Base-by-base conservation (phyloP, 352 stramenopile genomes). In the Salisapilia sapeloensis region DNA sequence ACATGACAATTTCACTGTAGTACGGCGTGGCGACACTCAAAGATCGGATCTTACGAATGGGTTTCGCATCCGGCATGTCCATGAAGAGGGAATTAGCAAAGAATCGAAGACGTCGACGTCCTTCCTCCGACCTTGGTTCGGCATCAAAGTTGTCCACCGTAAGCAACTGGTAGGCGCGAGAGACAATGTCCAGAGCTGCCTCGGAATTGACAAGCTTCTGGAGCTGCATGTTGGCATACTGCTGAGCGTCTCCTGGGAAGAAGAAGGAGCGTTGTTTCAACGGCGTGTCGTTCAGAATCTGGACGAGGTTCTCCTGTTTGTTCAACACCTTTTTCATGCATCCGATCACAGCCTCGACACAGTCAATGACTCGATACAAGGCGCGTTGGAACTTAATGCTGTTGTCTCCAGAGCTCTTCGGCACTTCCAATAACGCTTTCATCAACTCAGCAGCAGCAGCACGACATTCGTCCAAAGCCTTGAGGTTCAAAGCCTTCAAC, bases 1-100 rank as follows among this genome's bases (percentile, higher is more conserved):
- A 91, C 61, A 91, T 40, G 18, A 91, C 75, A 23, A 91, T 91
- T 75, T 91, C 75, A 36, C 64, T 87, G 56, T 87, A 91, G 52
- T 91, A 91, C 29, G 79, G 75, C n/a, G 75, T 91, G 14, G 75
- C 72, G 3, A 91, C 50, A 0, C 63, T 84, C 14, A 91, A 45
- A 9, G 75, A 91, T 19, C 69, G 69, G 41, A 91, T 91, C 49
- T 87, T 85, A 22, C 75, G 66, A 34, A 91, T 69, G 0, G 70
- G 53, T 33, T 86, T 87, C 10, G 75, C 75, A 26, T 86, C 71
- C 4, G 75, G 75, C 75, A 91, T 91, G 23, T 91, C 71, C 75
- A 91, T 91, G 37, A 91, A 91, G 6, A 91, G 35, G 4, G 75
- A 91, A 47, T 91, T 91, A 4, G 75, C 69, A 19, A 91, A 91